phyloP scores from a whole-genome alignment of 768 basidiomycete genomes.

The Candolleomyces efflorescens region DNA sequence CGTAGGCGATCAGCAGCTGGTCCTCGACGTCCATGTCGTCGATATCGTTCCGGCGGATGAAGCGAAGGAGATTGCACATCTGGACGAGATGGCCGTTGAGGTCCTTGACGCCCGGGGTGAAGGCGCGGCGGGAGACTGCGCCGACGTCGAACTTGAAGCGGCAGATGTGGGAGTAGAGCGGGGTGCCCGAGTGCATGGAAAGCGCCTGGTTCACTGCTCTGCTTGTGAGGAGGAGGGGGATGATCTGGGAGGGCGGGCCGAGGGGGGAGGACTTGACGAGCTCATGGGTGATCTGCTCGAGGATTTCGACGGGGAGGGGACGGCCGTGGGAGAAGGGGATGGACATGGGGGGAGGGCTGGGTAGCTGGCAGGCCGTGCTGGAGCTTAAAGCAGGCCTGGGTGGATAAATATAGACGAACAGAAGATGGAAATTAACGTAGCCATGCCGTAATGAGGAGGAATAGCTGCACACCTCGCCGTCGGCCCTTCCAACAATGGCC shows the following conservation, averaged over 20 bases:
- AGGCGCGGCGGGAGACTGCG: conserved; percentile 4
- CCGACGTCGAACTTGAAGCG: conserved; percentile 7
- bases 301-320: not conserved
- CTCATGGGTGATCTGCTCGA: conserved; percentile 3
- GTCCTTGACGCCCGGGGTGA: conserved; percentile 1
- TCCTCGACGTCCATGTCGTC: conserved; percentile 26
- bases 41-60: not conserved
- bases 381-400: too few species aligned
- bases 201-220: conserved; percentile 1
- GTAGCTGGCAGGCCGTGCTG: too few species aligned
- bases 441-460: too few species aligned
- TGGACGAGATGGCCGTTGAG: conserved; percentile 8
- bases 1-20: conserved; percentile 24
- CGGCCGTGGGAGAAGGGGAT: not conserved
- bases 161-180: conserved; percentile 4
- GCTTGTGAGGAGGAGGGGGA: conserved; percentile 1
- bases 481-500: too few species aligned
- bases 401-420: too few species aligned
- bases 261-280: not conserved
- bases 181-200: conserved; percentile 1
- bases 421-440: too few species aligned
- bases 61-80: conserved; percentile 5
- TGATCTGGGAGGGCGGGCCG: not conserved
- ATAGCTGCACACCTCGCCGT: too few species aligned
- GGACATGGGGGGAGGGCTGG: not conserved